phyloP scores from a whole-genome alignment of 2,329 filamentous ascomycete genomes.

The Thermothelomyces thermophilus region DNA sequence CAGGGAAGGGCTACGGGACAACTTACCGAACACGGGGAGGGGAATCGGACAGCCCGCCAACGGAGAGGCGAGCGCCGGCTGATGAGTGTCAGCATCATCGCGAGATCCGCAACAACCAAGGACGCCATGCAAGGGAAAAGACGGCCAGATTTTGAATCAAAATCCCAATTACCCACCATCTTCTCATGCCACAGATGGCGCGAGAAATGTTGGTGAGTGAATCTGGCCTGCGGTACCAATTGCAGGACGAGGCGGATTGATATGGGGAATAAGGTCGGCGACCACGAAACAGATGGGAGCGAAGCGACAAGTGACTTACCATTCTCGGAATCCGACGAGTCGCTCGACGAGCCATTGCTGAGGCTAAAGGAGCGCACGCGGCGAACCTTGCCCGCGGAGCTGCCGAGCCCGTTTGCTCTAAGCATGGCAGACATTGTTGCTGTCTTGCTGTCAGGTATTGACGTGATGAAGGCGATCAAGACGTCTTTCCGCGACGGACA shows the following conservation, averaged over 20 bases:
- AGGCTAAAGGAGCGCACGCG: slow-evolving; percentile 11
- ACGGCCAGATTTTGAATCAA: too few species aligned
- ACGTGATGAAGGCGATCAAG: neutral
- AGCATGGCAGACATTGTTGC: slow-evolving; percentile 13
- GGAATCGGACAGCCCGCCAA: slow-evolving; percentile 3
- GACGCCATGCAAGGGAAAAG: neutral
- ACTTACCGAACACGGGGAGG: slow-evolving; percentile 13
- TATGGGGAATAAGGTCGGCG: neutral
- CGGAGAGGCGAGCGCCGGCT: slow-evolving; percentile 5
- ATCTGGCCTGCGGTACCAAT: neutral
- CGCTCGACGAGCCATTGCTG: slow-evolving; percentile 5
- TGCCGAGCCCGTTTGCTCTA: slow-evolving; percentile 4
- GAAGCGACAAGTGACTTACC: slow-evolving; percentile 5
- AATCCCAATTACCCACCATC: too few species aligned
- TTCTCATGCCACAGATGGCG: neutral
- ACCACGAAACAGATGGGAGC: neutral
- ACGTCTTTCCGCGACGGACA: neutral
- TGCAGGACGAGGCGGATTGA: neutral
- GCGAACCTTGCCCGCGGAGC: neutral
- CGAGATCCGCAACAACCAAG: neutral
- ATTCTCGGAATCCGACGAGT: neutral
- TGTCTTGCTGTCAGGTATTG: neutral
- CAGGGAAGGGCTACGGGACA: neutral
- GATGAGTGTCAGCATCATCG: slow-evolving; percentile 1
- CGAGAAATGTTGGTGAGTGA: neutral